Base-by-base conservation (phyloP, 1,284 basidiomycete species). In the Irpex lacteus region DNA sequence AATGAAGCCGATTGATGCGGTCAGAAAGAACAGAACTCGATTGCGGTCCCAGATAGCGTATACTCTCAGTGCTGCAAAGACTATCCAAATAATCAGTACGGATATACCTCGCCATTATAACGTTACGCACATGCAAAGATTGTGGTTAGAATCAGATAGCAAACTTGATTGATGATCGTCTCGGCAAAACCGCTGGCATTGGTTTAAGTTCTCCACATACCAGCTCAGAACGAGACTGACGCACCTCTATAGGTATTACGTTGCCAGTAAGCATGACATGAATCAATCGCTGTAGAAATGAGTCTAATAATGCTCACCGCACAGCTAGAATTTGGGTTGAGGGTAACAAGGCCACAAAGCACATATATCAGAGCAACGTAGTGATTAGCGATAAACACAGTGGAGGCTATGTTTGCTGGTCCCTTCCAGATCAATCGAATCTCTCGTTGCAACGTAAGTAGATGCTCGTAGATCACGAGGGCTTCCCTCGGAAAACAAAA, bases 61-160 rank as follows among this genome's bases (percentile, higher is more conserved):
- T 36, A 44, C 44, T 6, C 61, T 38, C 8, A 62, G 18, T 11
- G 61, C 61, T 6, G 61, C 56, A 40, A 38, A 62, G 26, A 58
- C 61, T 62, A 37, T n/a, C 5, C 11, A 19, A 26, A n/a, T 44
- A 44, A 44, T 44, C 15, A 44, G 40, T 44, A 11, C 40, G 40
- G 15, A 9, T 9, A 44, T 15, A 9, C 8, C 40, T 44, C 11
- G 8, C 15, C 8, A 44, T 9, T 44, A 44, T 44, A 9, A 44
- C 2, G 40, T 15, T 15, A 44, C 40, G 15, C 15, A 44, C 40
- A 11, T 44, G 11, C 40, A 15, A 44, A 44, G 15, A 15, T 44
- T 9, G 40, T 44, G 40, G 15, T 9, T 11, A 44, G 8, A 44
- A 44, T 15, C 40, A 44, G 2, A 15, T 44, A 44, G 40, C 40